A percentile compares a stretch with the other conserved stretches of the same genome.
Conservation (phyloP, 805 yeast genomes). For the Candida pseudoglaebosa region DNA sequence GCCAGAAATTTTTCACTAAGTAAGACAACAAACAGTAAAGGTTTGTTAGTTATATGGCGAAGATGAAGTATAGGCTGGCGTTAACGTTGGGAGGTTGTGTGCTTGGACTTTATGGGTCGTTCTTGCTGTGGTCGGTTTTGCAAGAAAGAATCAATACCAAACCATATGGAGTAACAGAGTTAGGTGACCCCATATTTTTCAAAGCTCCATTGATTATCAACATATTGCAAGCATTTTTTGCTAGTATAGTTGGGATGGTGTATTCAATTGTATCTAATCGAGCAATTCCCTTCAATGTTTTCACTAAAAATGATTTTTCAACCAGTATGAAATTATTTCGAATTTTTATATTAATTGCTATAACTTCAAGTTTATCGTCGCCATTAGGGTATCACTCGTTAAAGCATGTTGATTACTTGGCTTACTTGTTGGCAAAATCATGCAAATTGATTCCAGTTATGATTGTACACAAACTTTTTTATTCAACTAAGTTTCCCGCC, state of each 20-base stretch:
- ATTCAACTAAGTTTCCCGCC: constrained; percentile 65
- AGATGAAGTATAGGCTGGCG: constrained; percentile 16
- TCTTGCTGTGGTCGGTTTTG: constrained; percentile 85
- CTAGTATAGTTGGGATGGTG: constrained; percentile 60
- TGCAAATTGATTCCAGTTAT: constrained; percentile 95
- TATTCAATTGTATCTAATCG: constrained; percentile 44
- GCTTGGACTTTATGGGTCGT: constrained; percentile 78
- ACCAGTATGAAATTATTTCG: constrained; percentile 18
- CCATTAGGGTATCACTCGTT: constrained; percentile 81
- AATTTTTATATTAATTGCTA: constrained; percentile 51
- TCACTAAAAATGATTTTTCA: constrained; percentile 26
- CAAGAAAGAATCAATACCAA: constrained; percentile 85
- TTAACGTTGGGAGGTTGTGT: constrained; percentile 31
- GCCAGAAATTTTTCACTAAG: too few species aligned
- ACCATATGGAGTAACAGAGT: constrained; percentile 49
- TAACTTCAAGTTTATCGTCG: constrained; percentile 75
- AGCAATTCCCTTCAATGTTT: constrained; percentile 24
- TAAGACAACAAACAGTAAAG: background rate
- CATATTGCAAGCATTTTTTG: constrained; percentile 68
- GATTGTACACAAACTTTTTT: constrained; percentile 70
- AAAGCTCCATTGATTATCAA: constrained; percentile 79
- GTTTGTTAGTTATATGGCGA: too few species aligned
- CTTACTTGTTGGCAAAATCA: constrained; percentile 82
- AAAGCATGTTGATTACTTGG: constrained; percentile 79
- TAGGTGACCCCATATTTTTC: constrained; percentile 42